Percentiles rank a stretch among this genome's conserved stretches.
phyloP scores from a whole-genome alignment of 2,329 filamentous ascomycete genomes.

The Diaporthe vexans region DNA sequence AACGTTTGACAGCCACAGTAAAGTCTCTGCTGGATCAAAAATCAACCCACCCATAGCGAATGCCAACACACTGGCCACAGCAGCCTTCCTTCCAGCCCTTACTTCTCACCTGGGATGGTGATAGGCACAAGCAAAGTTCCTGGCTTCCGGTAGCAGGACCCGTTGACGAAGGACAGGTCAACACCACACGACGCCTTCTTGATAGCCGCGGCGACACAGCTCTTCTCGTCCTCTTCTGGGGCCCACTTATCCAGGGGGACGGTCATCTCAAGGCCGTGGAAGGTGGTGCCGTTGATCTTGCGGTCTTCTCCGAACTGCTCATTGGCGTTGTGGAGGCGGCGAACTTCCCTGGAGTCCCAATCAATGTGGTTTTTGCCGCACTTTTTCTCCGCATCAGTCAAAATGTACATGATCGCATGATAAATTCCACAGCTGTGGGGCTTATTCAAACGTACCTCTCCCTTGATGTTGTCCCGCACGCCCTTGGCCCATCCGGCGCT shows the following conservation, averaged over 20 bases:
- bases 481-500: constrained; percentile 14
- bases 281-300: constrained; percentile 11
- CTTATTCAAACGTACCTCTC: neutral
- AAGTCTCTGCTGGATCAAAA: neutral
- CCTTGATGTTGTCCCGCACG: constrained; percentile 20
- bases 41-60: neutral
- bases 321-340: neutral
- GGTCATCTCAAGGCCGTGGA: constrained; percentile 30
- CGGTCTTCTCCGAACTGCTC: constrained; percentile 3
- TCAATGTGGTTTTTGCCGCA: neutral
- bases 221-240: constrained; percentile 2
- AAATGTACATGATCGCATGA: neutral
- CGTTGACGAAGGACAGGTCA: constrained; percentile 14
- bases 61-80: neutral
- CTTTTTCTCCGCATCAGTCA: neutral
- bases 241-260: neutral
- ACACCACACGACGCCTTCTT: constrained; percentile 29
- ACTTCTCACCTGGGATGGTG: neutral
- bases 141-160: constrained; percentile 15
- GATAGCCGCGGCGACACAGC: constrained; percentile 19
- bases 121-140: neutral
- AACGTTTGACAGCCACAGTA: neutral
- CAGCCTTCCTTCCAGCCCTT: neutral
- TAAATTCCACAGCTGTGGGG: neutral
- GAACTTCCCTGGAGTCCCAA: too few species aligned